Evolutionary conservation across 306 rosid species (phyloP), one percentile per base, ranked within the genome.

Genomic region (Castanea mollissima): DNA sequence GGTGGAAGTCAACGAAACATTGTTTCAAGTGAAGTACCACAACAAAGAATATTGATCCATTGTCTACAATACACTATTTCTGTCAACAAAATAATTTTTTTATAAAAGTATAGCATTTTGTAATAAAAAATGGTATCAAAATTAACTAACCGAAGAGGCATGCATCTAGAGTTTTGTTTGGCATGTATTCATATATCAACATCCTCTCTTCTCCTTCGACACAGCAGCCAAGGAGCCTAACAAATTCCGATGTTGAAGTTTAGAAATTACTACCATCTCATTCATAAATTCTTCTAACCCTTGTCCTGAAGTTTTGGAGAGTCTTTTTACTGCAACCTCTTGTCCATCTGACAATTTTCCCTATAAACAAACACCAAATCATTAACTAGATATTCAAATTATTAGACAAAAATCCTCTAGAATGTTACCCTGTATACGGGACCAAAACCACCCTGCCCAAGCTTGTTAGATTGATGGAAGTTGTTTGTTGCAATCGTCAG

Each of bases 181-280:
- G 88, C 91, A 87, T 87, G 41, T 76, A 84, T 56, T 82, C 90
- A 77, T 87, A 87, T 0, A 87, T 74, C 73, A 87, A 44, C 78
- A 87, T 87, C 16, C 75, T 85, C 56, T 87, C 91, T 0, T 76
- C 76, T 52, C 79, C 35, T 78, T 87, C 87, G n/a, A 82, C 32
- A 38, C 91, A 85, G 23, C 88, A 87, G 10, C 91, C 91, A 32
- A 80, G 74, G 46, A 88, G 76, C 21, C 84, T 76, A 21, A 88
- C 89, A 60, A 88, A 85, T 88, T 88, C 18, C 87, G 79, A 63
- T 88, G 91, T 51, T 88, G 91, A 25, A 88, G 89, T 49, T 85
- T 83, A 35, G 89, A 83, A 76, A 85, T 81, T 63, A 88, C 84
- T 2, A 65, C 74, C 3, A 88, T 84, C 70, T 88, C 87, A 31